phyloP scores from a whole-genome alignment of 495 filamentous ascomycete species.

The Lentithecium fluviatile region DNA sequence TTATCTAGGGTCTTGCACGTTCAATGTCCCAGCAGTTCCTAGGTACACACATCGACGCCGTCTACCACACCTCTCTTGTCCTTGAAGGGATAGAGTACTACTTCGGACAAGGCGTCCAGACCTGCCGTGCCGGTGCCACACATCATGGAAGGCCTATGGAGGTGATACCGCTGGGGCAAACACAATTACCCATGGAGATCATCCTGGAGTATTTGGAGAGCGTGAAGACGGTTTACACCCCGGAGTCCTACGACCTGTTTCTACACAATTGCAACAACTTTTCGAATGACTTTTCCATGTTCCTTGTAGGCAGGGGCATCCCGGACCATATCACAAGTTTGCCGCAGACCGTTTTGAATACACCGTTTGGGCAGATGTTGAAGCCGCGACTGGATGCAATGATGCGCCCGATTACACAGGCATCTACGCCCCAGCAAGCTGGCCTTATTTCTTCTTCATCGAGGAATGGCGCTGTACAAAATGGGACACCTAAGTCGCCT shows the following conservation, averaged over 20 bases:
- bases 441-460: slow-evolving; percentile 1
- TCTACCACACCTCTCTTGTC: slow-evolving; percentile 89
- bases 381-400: slow-evolving; percentile 75
- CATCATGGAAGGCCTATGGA: slow-evolving; percentile 86
- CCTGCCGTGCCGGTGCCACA: slow-evolving; percentile 72
- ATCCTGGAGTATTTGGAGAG: slow-evolving; percentile 88
- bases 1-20: slow-evolving; percentile 22
- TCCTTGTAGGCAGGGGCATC: slow-evolving; percentile 85
- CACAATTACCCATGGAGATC: slow-evolving; percentile 76
- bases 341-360: slow-evolving; percentile 80
- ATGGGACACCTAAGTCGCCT: background rate
- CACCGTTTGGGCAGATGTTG: slow-evolving; percentile 89
- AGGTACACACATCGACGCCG: slow-evolving; percentile 61
- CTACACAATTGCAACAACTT: slow-evolving; percentile 99
- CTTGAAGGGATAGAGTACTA: slow-evolving; percentile 74
- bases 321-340: slow-evolving; percentile 85
- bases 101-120: slow-evolving; percentile 75
- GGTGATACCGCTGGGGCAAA: slow-evolving; percentile 68
- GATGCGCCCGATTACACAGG: slow-evolving; percentile 64
- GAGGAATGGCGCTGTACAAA: background rate
- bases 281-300: slow-evolving; percentile 84
- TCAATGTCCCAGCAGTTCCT: slow-evolving; percentile 39
- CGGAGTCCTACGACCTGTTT: slow-evolving; percentile 87
- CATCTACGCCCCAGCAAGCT: slow-evolving; percentile 43
- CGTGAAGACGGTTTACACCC: slow-evolving; percentile 75